Evolutionary conservation across 2,329 filamentous ascomycete genomes (phyloP).

Genomic region (Colletotrichum limetticola): DNA sequence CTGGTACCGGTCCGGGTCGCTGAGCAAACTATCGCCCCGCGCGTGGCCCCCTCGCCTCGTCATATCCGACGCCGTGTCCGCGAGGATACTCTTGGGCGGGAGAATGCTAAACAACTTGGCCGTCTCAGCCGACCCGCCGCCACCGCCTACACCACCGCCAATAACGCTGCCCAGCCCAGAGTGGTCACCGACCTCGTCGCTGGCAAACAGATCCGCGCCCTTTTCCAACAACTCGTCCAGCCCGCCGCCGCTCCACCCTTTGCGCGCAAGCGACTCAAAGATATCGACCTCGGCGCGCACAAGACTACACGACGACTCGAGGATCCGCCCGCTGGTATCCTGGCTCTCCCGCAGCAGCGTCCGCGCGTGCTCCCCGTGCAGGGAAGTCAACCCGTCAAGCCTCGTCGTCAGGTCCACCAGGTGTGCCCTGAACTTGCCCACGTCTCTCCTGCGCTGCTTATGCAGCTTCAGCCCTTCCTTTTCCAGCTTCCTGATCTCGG

Average conservation of each 20-base stretch:
- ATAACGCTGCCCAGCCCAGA: conserved; percentile 29
- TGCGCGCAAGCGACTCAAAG: conserved; percentile 73
- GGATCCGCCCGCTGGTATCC: conserved; percentile 70
- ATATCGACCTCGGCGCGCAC: conserved; percentile 77
- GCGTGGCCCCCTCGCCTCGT: conserved; percentile 48
- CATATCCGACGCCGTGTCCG: conserved; percentile 57
- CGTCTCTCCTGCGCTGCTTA: conserved; percentile 68
- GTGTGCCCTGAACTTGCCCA: conserved; percentile 70
- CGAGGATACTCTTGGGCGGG: conserved; percentile 71
- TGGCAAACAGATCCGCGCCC: conserved; percentile 70
- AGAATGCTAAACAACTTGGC: conserved; percentile 72
- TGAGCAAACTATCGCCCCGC: conserved; percentile 65
- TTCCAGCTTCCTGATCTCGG: conserved; percentile 72
- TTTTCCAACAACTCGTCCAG: conserved; percentile 74
- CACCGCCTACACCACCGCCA: conserved; percentile 37
- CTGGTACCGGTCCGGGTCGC: conserved; percentile 65
- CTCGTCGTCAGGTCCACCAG: conserved; percentile 71
- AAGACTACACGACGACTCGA: conserved; percentile 73
- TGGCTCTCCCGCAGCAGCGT: conserved; percentile 71
- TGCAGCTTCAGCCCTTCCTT: conserved; percentile 73
- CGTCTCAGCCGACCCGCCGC: conserved; percentile 46
- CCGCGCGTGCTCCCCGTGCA: conserved; percentile 71
- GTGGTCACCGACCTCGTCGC: conserved; percentile 46
- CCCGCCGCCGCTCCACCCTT: conserved; percentile 75
- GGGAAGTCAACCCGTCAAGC: conserved; percentile 69